phyloP scores from a whole-genome alignment of 371 early-diverging fungal species.

The Rhizopus sp. region DNA sequence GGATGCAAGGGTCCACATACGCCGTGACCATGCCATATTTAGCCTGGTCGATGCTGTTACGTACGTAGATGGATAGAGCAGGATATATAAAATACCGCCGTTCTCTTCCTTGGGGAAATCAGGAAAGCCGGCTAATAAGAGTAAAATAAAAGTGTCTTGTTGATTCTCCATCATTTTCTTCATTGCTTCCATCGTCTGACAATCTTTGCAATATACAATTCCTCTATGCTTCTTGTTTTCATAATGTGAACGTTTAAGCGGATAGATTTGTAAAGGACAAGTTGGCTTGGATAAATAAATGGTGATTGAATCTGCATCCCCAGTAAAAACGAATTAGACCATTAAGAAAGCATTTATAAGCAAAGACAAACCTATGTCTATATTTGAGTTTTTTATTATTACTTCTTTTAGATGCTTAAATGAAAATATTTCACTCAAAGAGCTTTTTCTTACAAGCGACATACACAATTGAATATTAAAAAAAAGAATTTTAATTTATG shows the following conservation, averaged over 20 bases:
- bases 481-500: constrained; percentile 23
- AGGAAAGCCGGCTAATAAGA: background rate
- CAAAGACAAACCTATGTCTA: background rate
- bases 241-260: background rate
- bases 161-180: background rate
- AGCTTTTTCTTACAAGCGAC: background rate
- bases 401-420: background rate
- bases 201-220: background rate
- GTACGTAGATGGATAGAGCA: background rate
- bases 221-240: background rate
- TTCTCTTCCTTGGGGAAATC: background rate
- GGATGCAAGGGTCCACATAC: constrained; percentile 33
- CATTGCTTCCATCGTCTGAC: background rate
- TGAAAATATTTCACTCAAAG: background rate
- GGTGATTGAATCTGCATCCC: background rate
- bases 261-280: background rate
- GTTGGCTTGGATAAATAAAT: background rate
- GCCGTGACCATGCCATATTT: constrained; percentile 25
- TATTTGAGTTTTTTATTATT: background rate
- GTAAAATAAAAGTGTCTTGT: background rate
- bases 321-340: background rate
- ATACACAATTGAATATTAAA: background rate
- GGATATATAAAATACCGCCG: background rate
- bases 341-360: background rate
- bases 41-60: constrained; percentile 1